These are phyloP conservation scores for Candida krabiensis DNA, from an alignment of 805 yeast species.

Conservation along the genomic window DNA sequence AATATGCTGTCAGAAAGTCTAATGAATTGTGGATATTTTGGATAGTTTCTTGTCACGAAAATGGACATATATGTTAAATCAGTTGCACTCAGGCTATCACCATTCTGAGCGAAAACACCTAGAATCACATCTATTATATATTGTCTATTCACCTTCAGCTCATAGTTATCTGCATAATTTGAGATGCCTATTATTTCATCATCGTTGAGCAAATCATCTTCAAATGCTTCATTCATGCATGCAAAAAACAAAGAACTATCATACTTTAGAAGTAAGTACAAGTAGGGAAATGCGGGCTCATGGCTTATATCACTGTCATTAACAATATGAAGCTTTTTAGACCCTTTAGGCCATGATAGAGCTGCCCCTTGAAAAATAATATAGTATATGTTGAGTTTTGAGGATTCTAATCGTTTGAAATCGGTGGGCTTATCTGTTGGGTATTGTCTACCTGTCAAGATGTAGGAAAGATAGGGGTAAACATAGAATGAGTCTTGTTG, in stretches of 20 bases:
- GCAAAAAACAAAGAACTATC: slow-evolving; percentile 62
- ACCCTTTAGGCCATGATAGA: slow-evolving; percentile 44
- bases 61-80: slow-evolving; percentile 49
- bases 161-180: slow-evolving; percentile 21
- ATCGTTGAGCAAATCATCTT: slow-evolving; percentile 73
- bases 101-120: slow-evolving; percentile 48
- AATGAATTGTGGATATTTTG: slow-evolving; percentile 84
- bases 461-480: slow-evolving; percentile 64
- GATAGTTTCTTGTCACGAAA: slow-evolving; percentile 76
- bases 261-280: slow-evolving; percentile 53
- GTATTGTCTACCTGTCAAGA: slow-evolving; percentile 75
- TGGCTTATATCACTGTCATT: slow-evolving; percentile 24
- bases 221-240: slow-evolving; percentile 78
- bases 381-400: slow-evolving; percentile 54
- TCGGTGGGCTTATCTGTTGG: slow-evolving; percentile 63
- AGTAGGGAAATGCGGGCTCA: slow-evolving; percentile 68
- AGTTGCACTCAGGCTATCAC: slow-evolving; percentile 29
- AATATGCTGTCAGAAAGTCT: slow-evolving; percentile 63
- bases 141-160: slow-evolving; percentile 60
- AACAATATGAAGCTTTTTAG: slow-evolving; percentile 35
- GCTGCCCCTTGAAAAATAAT: slow-evolving; percentile 59
- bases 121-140: slow-evolving; percentile 71
- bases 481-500: slow-evolving; percentile 34
- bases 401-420: slow-evolving; percentile 32
- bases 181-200: slow-evolving; percentile 37